Evolutionary conservation across 1,284 basidiomycete species (phyloP).

Genomic region (Sporisorium graminicola): DNA sequence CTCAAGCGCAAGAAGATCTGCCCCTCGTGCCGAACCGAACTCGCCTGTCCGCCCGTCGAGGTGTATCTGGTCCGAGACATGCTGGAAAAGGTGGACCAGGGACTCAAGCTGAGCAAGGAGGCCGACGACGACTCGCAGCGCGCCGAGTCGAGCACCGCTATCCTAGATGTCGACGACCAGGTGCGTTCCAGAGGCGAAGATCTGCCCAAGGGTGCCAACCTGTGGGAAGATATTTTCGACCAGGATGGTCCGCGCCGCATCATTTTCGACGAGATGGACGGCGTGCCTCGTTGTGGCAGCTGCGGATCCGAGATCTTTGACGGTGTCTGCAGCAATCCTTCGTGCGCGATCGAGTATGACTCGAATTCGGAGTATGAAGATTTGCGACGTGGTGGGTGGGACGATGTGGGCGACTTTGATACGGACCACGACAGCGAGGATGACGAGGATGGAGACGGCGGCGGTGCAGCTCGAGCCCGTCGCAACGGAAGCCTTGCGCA

Average conservation of each 20-base stretch:
- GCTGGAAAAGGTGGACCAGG: constrained; percentile 52
- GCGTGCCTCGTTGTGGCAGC: constrained; percentile 59
- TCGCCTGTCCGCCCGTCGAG: constrained; percentile 59
- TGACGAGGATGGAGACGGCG: constrained; percentile 8
- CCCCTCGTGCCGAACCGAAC: constrained; percentile 62
- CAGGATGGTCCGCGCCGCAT: constrained; percentile 37
- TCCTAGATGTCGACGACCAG: constrained; percentile 34
- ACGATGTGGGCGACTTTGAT: constrained; percentile 25
- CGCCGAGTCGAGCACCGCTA: constrained; percentile 31
- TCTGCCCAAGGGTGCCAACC: constrained; percentile 39
- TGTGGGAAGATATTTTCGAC: constrained; percentile 58
- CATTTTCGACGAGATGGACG: constrained; percentile 62
- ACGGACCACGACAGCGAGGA: constrained; percentile 11
- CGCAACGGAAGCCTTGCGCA: constrained; percentile 9
- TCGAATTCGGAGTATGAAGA: constrained; percentile 30
- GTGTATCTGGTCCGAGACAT: constrained; percentile 60
- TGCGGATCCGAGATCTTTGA: constrained; percentile 64
- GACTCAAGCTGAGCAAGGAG: constrained; percentile 25
- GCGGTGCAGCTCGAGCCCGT: background rate
- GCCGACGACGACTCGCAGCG: constrained; percentile 26
- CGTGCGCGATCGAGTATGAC: constrained; percentile 54
- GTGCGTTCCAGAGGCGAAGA: constrained; percentile 39
- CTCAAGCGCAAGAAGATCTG: constrained; percentile 63
- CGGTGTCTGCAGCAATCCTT: constrained; percentile 55
- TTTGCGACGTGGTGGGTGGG: constrained; percentile 16